A percentile compares a stretch with the other conserved stretches of the same genome.
phyloP scores from a whole-genome alignment of 2,329 filamentous ascomycete genomes.

The Sarocladium strictum region DNA sequence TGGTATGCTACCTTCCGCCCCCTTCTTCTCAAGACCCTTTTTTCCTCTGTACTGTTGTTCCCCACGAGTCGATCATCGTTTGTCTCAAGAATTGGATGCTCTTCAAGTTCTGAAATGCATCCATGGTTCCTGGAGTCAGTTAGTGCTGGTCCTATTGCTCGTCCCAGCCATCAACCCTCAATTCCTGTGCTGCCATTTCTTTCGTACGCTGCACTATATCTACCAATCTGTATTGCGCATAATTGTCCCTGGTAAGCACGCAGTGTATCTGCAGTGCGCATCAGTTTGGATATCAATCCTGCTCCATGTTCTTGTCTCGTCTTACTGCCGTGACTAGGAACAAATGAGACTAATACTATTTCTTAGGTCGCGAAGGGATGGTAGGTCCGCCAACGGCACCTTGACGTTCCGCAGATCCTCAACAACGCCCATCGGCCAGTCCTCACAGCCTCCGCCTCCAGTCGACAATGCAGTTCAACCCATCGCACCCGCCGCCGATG shows the following conservation, averaged over 20 bases:
- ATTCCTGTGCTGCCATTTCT: neutral
- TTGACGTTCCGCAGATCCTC: constrained; percentile 60
- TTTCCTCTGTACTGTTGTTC: neutral
- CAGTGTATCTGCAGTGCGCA: neutral
- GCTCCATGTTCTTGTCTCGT: constrained; percentile 1
- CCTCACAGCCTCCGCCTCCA: constrained; percentile 29
- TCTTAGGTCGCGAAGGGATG: constrained; percentile 51
- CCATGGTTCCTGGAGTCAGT: neutral
- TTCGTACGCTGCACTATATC: neutral
- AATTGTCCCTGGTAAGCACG: neutral
- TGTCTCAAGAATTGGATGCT: constrained; percentile 5
- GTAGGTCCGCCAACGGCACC: constrained; percentile 54
- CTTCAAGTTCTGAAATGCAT: neutral
- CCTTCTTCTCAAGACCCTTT: neutral
- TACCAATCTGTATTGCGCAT: neutral
- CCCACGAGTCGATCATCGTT: no score
- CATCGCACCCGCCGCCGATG: constrained; percentile 27
- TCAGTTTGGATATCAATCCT: neutral
- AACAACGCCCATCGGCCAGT: constrained; percentile 45
- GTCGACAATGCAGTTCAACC: constrained; percentile 35
- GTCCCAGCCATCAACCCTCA: neutral
- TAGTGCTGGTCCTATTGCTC: neutral
- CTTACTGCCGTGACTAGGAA: neutral
- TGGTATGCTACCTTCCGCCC: constrained; percentile 55
- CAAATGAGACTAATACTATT: constrained; percentile 11